phyloP scores from a whole-genome alignment of 2,329 filamentous ascomycete genomes.

The Periglandula ipomoeae region DNA sequence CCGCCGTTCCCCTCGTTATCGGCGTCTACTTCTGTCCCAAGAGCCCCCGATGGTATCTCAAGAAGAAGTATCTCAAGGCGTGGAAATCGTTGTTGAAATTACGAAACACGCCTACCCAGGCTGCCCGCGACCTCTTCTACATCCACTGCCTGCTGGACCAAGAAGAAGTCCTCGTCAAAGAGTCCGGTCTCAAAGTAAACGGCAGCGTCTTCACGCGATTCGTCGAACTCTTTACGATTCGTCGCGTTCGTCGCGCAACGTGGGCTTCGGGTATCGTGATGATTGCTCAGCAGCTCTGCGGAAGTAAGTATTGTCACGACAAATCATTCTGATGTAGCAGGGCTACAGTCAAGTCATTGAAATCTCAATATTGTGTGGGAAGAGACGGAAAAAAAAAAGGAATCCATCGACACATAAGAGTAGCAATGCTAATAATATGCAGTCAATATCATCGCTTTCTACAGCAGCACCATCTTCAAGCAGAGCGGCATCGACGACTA shows the following conservation, averaged over 20 bases:
- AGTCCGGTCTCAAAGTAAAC: conserved; percentile 23
- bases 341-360: no score
- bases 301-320: conserved; percentile 17
- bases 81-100: conserved; percentile 47
- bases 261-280: conserved; percentile 60
- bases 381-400: no score
- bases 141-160: conserved; percentile 35
- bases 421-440: no score
- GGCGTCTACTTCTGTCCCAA: conserved; percentile 54
- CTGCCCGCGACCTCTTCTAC: conserved; percentile 53
- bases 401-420: no score
- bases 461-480: conserved; percentile 17
- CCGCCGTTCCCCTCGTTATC: conserved; percentile 50
- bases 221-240: conserved; percentile 47
- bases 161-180: conserved; percentile 18
- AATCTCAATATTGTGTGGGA: no score
- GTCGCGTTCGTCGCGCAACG: conserved; percentile 51
- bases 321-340: no score
- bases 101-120: conserved; percentile 49
- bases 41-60: conserved; percentile 58
- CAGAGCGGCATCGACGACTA: conserved; percentile 26
- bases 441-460: conserved; percentile 37
- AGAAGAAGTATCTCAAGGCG: conserved; percentile 47
- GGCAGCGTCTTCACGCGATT: conserved; percentile 42
- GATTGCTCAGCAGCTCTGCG: conserved; percentile 55